Base-by-base conservation (phyloP, 1,139 yeast species). In the Candida sp. region DNA sequence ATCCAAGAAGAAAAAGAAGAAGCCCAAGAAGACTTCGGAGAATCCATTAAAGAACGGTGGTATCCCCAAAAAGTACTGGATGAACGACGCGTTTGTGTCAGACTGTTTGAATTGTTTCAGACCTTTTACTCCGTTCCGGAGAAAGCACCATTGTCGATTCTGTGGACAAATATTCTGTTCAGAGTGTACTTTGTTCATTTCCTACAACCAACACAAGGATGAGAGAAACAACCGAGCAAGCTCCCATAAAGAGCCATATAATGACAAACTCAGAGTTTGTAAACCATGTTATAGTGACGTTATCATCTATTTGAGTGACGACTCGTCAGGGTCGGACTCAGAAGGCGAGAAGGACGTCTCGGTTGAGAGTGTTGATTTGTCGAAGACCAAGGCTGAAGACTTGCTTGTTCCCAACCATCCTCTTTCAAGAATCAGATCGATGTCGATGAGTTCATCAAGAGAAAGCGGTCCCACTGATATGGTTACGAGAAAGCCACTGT, bases 81-180 rank as follows among this genome's bases (percentile, higher is more conserved):
- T 90, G 96, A 88, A 90, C 64, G 96, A 90, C 67, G 90, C 90
- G 46, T 88, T 88, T 62, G 94, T 92, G 0, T 80, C 86, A 5
- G 94, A 90, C 55, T 90, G 97, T 63, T 85, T 90, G 55, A 80
- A 86, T 35, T 90, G 97, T 63, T 87, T 88, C 48, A 80, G 84
- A 51, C 81, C 85, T 0, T 90, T 90, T 63, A 83, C 90, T 0
- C 83, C 86, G 0, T 94, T 93, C 69, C 74, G 98, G 63, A 77
- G 99, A 58, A 90, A 90, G 58, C 99, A 94, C 66, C 99, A 94
- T 67, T 94, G 99, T 63, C 75, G 99, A 47, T 86, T 93, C 47
- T 94, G 99, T 69, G 98, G 98, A 2, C 98, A 93, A 66, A 94
- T 94, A 41, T 94, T 92, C 63, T 94, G 99, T 67, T 81, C 90